phyloP scores from a whole-genome alignment of 2,329 filamentous ascomycete species.

The Ceratocystiopsis minuta region DNA sequence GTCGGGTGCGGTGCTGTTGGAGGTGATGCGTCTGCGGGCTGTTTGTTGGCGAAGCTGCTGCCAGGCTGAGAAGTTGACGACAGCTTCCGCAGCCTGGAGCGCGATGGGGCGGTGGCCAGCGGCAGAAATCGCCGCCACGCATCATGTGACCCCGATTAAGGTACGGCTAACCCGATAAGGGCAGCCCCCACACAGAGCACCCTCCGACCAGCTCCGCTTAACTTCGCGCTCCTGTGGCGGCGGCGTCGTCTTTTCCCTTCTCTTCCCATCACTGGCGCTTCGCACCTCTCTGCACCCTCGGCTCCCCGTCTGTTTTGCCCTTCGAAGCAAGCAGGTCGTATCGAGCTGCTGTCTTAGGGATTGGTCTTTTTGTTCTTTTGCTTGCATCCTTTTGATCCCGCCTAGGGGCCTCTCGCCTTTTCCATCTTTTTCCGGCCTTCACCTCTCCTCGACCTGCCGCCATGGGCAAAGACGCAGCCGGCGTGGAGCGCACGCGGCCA shows the following conservation, averaged over 20 bases:
- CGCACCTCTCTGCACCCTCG: not conserved
- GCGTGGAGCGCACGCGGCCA: constrained; percentile 25
- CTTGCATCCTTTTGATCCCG: too few relatives aligned
- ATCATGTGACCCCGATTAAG: constrained; percentile 4
- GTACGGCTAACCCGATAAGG: too few relatives aligned
- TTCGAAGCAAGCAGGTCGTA: not conserved
- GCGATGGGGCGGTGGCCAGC: constrained; percentile 5
- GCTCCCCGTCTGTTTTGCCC: not conserved
- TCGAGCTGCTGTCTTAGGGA: too few relatives aligned
- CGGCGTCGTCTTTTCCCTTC: too few relatives aligned
- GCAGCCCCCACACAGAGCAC: too few relatives aligned
- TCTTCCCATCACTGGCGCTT: too few relatives aligned
- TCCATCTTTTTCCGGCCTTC: not conserved
- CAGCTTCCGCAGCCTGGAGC: constrained; percentile 17
- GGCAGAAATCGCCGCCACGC: constrained; percentile 7
- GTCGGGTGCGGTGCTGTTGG: not conserved
- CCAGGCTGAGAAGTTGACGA: constrained; percentile 13
- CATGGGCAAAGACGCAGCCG: constrained; percentile 16
- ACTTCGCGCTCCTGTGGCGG: too few relatives aligned
- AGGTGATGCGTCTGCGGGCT: constrained; percentile 6
- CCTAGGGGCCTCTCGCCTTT: not conserved
- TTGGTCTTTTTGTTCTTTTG: too few relatives aligned
- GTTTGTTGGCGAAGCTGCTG: not conserved
- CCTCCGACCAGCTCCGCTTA: too few relatives aligned
- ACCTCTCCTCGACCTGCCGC: too few relatives aligned